A percentile compares a stretch with the other conserved stretches of the same genome.
Evolutionary conservation across 2,329 filamentous ascomycete species (phyloP).

Genomic region (Epichloe baconii): DNA sequence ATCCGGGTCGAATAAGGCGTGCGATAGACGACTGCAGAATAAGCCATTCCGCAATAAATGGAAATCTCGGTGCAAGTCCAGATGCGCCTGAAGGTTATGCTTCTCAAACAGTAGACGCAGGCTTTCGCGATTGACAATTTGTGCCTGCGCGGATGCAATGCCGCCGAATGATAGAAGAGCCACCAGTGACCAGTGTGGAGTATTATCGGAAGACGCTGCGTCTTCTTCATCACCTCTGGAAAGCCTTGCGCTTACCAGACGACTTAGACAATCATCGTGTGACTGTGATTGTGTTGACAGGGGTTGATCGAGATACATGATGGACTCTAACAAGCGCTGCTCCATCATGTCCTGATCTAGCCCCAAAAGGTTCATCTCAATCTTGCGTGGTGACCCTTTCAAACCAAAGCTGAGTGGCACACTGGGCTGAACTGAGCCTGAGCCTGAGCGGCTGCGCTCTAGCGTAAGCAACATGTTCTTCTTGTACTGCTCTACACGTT

Average conservation of each 20-base stretch:
- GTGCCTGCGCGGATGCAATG: conserved; percentile 59
- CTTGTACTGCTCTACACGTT: conserved; percentile 34
- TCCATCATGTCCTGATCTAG: conserved; percentile 33
- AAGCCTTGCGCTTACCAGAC: conserved; percentile 27
- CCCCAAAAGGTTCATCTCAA: conserved; percentile 34
- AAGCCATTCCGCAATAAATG: conserved; percentile 75
- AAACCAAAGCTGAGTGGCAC: not conserved
- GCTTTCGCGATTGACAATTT: conserved; percentile 63
- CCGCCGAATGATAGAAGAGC: conserved; percentile 66
- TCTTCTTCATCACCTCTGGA: conserved; percentile 12
- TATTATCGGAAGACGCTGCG: conserved; percentile 20
- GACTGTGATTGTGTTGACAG: conserved; percentile 11
- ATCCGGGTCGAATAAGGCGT: conserved; percentile 75
- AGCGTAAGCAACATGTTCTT: conserved; percentile 15
- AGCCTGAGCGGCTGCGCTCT: conserved; percentile 4
- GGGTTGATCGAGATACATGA: conserved; percentile 28
- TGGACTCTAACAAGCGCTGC: conserved; percentile 35
- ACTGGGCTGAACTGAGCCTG: not conserved
- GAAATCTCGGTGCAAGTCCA: conserved; percentile 64
- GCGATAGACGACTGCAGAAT: conserved; percentile 67
- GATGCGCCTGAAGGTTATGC: conserved; percentile 58
- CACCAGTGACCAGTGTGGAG: conserved; percentile 44
- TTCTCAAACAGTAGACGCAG: conserved; percentile 62
- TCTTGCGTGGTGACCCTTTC: conserved; percentile 5
- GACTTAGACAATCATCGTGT: conserved; percentile 23